Conservation (phyloP, 2,329 filamentous ascomycete genomes). For the Fonsecaea nubica region DNA sequence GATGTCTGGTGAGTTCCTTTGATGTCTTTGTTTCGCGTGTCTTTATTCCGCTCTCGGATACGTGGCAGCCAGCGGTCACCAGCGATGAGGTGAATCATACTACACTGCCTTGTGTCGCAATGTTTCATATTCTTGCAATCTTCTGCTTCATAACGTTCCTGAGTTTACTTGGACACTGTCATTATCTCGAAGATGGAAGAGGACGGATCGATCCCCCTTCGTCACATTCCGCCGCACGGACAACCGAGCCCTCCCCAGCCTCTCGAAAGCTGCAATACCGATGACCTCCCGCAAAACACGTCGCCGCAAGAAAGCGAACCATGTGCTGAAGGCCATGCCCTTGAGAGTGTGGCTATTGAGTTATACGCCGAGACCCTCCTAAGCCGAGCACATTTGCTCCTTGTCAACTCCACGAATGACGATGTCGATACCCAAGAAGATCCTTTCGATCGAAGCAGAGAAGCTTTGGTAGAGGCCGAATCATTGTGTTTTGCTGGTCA, state of each 20-base stretch:
- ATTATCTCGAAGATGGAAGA: not conserved
- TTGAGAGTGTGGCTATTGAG: conserved; percentile 18
- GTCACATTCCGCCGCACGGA: conserved; percentile 11
- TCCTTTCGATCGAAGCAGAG: conserved; percentile 16
- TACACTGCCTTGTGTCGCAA: not conserved
- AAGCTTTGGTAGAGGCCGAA: conserved; percentile 23
- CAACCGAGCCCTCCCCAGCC: not conserved
- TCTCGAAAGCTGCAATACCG: too few species aligned
- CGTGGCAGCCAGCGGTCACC: not conserved
- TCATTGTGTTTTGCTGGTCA: conserved; percentile 14
- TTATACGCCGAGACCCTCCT: conserved; percentile 22
- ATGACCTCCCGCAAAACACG: not conserved
- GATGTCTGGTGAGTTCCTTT: not conserved
- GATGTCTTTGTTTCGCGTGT: not conserved
- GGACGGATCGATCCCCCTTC: not conserved
- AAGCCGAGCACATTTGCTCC: conserved; percentile 27
- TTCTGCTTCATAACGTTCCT: not conserved
- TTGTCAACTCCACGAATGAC: conserved; percentile 15
- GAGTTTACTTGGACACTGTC: not conserved
- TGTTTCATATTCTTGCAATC: not conserved
- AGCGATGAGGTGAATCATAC: not conserved
- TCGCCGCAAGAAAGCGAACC: not conserved
- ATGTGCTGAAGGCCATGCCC: not conserved
- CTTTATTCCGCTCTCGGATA: not conserved
- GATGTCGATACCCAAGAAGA: not conserved